Base-by-base conservation (phyloP, 23 red algal genomes). In the Rhodosorus marinus region DNA sequence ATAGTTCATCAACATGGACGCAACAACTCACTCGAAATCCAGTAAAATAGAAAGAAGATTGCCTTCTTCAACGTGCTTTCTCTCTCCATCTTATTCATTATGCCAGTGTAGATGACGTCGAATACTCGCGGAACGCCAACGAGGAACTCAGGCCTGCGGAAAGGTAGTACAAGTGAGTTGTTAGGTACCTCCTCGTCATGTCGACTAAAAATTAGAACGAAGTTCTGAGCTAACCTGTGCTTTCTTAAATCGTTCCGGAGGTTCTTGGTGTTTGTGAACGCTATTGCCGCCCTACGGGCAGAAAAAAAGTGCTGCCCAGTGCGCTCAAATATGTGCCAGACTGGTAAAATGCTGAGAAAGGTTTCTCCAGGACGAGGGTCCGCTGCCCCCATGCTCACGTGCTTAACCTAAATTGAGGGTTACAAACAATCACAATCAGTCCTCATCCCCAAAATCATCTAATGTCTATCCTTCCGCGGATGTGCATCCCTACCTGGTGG, bases 301-400 rank as follows among this genome's bases (percentile, higher is more conserved):
- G 75, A 54, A 20, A 57, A 48, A 63, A 60, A 98, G 30, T 80
- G 75, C 38, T 63, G 73, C 20, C 71, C 78, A 24, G 72, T 83
- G 19, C 72, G 51, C 69, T 98, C 78, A 57, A 98, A 98, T 6
- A 85, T 59, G 41, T 98, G 90, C 90, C 78, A 98, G 68, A 79
- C 85, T 45, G 90, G 90, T 22, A 98, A 67, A 35, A 85, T 57
- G 47, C 50, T 69, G 30, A 98, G 63, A 67, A 83, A 83, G 7
- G 81, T 62, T n/a, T 84, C 64, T 1, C 90, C 90, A 8, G 79
- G 72, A 0, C 49, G 24, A 0, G 90, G 68, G 64, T 85, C 74
- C 29, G 65, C 52, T 8, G 65, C 21, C 0, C 79, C 79, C 0
- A 84, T 62, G 50, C 49, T 53, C 40, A 84, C 26, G 51, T 73